phyloP scores from a whole-genome alignment of 2,329 filamentous ascomycete species.

The Ilyonectria sp. region DNA sequence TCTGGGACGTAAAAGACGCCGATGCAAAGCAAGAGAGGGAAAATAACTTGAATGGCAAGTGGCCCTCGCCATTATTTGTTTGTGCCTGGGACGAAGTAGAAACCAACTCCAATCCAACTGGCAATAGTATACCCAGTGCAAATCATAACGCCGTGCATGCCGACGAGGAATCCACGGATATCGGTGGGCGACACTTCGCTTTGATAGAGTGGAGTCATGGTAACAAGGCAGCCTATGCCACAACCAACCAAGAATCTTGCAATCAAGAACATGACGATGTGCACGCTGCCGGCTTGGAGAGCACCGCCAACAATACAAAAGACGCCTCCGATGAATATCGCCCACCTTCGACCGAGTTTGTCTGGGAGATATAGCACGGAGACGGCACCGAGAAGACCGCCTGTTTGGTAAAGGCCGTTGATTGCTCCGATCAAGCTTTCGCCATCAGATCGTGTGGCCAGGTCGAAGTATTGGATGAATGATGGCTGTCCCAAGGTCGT shows the following conservation, averaged over 20 bases:
- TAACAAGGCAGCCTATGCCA: constrained; percentile 52
- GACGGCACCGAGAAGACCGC: constrained; percentile 5
- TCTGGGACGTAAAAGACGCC: constrained; percentile 44
- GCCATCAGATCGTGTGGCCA: background rate
- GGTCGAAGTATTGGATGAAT: constrained; percentile 11
- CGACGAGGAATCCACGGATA: constrained; percentile 13
- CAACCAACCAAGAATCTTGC: constrained; percentile 58
- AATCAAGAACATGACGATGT: constrained; percentile 57
- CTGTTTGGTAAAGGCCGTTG: constrained; percentile 14
- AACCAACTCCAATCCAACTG: constrained; percentile 58
- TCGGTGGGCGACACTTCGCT: constrained; percentile 9
- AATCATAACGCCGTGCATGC: constrained; percentile 53
- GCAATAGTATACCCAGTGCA: constrained; percentile 56
- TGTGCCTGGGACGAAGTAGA: constrained; percentile 44
- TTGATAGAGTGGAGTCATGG: constrained; percentile 40
- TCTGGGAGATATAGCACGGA: constrained; percentile 4
- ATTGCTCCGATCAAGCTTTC: background rate
- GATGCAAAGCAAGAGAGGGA: constrained; percentile 35
- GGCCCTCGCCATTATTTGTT: too few species aligned
- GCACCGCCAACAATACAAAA: constrained; percentile 53
- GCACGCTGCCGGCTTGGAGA: constrained; percentile 56
- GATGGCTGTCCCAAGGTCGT: constrained; percentile 16
- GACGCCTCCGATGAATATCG: background rate
- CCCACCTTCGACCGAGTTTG: background rate
- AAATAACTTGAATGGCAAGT: too few species aligned